Percentiles rank a stretch among this genome's conserved stretches.
These are phyloP conservation scores for Plasmodium chabaudi DNA, from an alignment of 169 alveolate species.

Conservation along the genomic window DNA sequence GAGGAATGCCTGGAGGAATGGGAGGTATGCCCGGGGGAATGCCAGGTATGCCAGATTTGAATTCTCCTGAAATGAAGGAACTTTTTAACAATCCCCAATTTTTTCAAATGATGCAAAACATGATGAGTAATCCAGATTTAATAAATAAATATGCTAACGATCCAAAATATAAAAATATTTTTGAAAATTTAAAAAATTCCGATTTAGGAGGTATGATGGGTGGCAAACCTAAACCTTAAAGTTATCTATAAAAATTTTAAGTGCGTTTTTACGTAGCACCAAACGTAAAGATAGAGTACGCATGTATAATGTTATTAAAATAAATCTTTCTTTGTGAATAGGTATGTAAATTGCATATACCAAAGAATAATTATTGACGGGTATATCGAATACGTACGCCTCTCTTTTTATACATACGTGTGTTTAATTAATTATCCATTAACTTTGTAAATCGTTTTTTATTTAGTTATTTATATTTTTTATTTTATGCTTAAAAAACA, in stretches of 20 bases:
- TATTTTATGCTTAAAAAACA: too few relatives aligned
- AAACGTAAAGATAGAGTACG: background rate
- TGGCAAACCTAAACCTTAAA: conserved; percentile 20
- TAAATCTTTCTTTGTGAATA: too few relatives aligned
- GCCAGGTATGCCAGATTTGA: conserved; percentile 81
- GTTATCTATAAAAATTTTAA: background rate
- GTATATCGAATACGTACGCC: too few relatives aligned
- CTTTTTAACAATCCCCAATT: conserved; percentile 63
- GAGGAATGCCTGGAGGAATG: conserved; percentile 77
- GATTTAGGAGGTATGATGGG: conserved; percentile 73
- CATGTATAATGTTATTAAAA: too few relatives aligned
- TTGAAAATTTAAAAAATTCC: conserved; percentile 69
- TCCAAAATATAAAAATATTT: conserved; percentile 79
- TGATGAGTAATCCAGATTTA: conserved; percentile 82
- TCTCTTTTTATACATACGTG: too few relatives aligned
- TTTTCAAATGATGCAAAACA: conserved; percentile 83
- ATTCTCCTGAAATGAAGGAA: conserved; percentile 76
- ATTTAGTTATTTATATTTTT: too few relatives aligned
- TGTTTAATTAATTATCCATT: too few relatives aligned
- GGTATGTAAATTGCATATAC: too few relatives aligned
- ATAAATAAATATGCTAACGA: conserved; percentile 80
- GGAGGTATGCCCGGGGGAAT: conserved; percentile 83
- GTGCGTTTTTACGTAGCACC: background rate
- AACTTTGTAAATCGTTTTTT: too few relatives aligned
- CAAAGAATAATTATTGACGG: too few relatives aligned